Base-by-base conservation (phyloP, 2,329 filamentous ascomycete genomes). In the Aspergillus texensis region DNA sequence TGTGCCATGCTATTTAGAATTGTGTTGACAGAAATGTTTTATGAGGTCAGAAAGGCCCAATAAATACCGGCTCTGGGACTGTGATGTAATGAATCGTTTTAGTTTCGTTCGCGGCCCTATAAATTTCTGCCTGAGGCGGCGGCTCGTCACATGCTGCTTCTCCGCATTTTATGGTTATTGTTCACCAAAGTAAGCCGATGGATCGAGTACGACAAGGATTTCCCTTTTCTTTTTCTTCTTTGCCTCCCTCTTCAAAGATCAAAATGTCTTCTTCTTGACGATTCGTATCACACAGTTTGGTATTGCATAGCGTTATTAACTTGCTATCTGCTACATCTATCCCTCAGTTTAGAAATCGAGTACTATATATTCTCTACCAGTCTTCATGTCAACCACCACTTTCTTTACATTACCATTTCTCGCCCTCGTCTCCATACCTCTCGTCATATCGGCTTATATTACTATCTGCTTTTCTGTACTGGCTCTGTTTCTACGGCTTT, bases 391-490 rank as follows among this genome's bases (percentile, higher is more conserved):
- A 45, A 53, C 78, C 36, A 72, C 71, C 12, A 73, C 72, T 19
- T 59, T 79, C 56, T 75, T 90, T 56, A 78, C 88, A 58, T 81
- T 89, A 58, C 88, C 88, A n/a, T 82, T 89, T 70, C 79, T 91
- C 67, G 82, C 87, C 71, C 66, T 89, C 66, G 80, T 89, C 70
- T 88, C 88, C 26, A 77, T 90, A 14, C 89, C 89, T 10, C 82
- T 91, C 59, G 83, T 86, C 68, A 72, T 90, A 57, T 84, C 88
- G 60, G 89, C 89, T 58, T 84, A 83, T 66, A 77, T 90, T 66
- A 91, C 89, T 36, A 88, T 88, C 60, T 83, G 82, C 5, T 68
- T 90, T 55, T 87, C 89, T 45, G 85, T 89, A 67, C 80, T 84
- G 43, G 81, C 89, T 41, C 83, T 91, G 56, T 82, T 86, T 71